Evolutionary conservation across 129 eudicot genomes (phyloP), one percentile per base, ranked within the genome.

Genomic region (Flaveria ramosissima): DNA sequence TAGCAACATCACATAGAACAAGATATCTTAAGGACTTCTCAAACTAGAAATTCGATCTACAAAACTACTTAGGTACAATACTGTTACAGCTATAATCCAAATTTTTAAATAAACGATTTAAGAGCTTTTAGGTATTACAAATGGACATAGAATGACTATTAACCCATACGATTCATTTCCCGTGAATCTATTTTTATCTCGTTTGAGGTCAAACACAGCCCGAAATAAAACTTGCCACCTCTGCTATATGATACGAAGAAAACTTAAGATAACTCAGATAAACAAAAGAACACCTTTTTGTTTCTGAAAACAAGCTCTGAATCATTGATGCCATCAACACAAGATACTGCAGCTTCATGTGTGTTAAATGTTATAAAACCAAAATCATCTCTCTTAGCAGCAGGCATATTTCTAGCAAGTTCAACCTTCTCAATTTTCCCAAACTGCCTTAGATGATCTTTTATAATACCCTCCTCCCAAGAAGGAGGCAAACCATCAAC

Each of bases 261-360:
- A 65, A 21, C 15, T 26, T 57, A 39, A 48, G 39, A 16, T 64
- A 62, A 70, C 71, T 30, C 16, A 42, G 11, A 41, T 51, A 9
- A 71, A 45, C n/a, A 43, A 15, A 55, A 70, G 17, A 17, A 43
- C 23, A 83, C 86, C 86, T 78, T 83, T 72, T 83, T 83, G 73
- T 79, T 78, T 78, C 81, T 76, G 79, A 74, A 83, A 67, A 83
- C 83, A 26, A 83, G 77, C 67, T 83, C 86, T 14, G 86, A 83
- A 83, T 83, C 86, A 78, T 83, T 78, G 45, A 83, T 78, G 23
- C 83, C 86, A 26, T 83, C 86, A 52, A 83, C 83, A 83, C 86
- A 83, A 24, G 83, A 74, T 52, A 78, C 86, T 68, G 86, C 86
- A 69, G 73, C 41, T 67, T 83, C 86, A 59, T 83, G 86, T 68